Conservation (phyloP, 768 basidiomycete species). For the Steccherinum ochraceum region DNA sequence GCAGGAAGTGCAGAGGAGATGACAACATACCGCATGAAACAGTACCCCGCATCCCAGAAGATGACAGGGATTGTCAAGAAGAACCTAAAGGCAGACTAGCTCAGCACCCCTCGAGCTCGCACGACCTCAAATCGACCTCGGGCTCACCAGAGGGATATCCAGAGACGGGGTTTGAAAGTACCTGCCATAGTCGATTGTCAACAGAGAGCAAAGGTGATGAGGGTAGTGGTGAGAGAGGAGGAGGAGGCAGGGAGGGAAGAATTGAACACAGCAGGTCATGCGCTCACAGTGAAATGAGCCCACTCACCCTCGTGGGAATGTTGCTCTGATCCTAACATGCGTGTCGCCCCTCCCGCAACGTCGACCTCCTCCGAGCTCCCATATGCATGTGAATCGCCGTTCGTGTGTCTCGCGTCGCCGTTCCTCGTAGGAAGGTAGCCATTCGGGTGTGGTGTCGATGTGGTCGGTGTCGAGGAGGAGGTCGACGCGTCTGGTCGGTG, state of each 20-base stretch:
- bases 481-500: no score
- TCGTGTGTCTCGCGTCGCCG: not conserved
- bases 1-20: not conserved
- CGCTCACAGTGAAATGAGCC: not conserved
- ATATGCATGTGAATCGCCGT: not conserved
- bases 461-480: not conserved
- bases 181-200: constrained; percentile 2
- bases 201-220: not conserved
- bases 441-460: no score
- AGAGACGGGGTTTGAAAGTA: constrained; percentile 3
- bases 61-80: constrained; percentile 57
- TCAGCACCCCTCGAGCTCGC: not conserved
- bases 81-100: constrained; percentile 39
- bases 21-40: constrained; percentile 61
- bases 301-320: not conserved
- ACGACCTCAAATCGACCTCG: not conserved
- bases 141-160: constrained; percentile 12
- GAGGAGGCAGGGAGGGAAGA: not conserved
- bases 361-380: not conserved
- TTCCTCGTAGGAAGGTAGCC: no score
- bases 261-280: not conserved
- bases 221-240: not conserved
- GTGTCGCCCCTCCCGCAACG: not conserved
- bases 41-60: constrained; percentile 78
- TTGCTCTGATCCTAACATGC: not conserved